Evolutionary conservation across 1,284 basidiomycete species (phyloP).

Genomic region (Cutaneotrichosporon dermatis): DNA sequence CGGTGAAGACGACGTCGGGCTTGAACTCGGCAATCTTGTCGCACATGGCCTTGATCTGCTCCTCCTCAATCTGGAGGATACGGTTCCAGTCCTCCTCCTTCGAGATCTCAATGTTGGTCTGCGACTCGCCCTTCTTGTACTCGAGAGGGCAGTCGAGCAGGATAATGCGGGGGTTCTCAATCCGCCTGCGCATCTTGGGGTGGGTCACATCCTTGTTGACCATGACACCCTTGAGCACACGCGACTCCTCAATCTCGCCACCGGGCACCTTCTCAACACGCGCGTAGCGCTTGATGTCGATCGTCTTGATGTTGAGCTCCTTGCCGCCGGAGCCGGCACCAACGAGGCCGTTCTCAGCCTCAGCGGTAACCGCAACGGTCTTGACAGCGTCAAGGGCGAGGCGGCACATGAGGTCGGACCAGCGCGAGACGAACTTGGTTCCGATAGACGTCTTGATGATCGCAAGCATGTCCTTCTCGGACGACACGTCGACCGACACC

Average conservation of each 20-base stretch:
- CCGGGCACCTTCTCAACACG: slow-evolving; percentile 96
- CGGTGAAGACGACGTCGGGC: slow-evolving; percentile 91
- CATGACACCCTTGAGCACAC: slow-evolving; percentile 87
- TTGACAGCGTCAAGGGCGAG: slow-evolving; percentile 89
- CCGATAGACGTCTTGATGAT: slow-evolving; percentile 98
- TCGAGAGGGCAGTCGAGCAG: slow-evolving; percentile 94
- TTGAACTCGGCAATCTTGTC: slow-evolving; percentile 87
- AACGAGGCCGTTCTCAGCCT: slow-evolving; percentile 45
- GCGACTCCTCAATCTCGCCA: slow-evolving; percentile 90
- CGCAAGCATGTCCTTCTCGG: slow-evolving; percentile 88
- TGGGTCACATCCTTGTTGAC: slow-evolving; percentile 99
- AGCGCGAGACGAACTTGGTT: slow-evolving; percentile 95
- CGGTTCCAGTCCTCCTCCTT: slow-evolving; percentile 92
- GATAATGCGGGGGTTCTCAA: slow-evolving; percentile 83
- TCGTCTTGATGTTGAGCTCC: slow-evolving; percentile 63
- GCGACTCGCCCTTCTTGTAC: slow-evolving; percentile 98
- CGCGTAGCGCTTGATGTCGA: slow-evolving; percentile 97
- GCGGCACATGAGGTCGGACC: slow-evolving; percentile 96
- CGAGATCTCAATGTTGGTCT: slow-evolving; percentile 98
- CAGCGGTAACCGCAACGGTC: slow-evolving; percentile 62
- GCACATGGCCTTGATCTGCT: slow-evolving; percentile 88
- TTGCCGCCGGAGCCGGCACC: slow-evolving; percentile 48
- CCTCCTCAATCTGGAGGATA: slow-evolving; percentile 92
- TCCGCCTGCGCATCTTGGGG: slow-evolving; percentile 90
- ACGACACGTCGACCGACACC: slow-evolving; percentile 78